Evolutionary conservation across 1,139 yeast genomes (phyloP).

Genomic region (Yamadazyma pseudoaaseri): DNA sequence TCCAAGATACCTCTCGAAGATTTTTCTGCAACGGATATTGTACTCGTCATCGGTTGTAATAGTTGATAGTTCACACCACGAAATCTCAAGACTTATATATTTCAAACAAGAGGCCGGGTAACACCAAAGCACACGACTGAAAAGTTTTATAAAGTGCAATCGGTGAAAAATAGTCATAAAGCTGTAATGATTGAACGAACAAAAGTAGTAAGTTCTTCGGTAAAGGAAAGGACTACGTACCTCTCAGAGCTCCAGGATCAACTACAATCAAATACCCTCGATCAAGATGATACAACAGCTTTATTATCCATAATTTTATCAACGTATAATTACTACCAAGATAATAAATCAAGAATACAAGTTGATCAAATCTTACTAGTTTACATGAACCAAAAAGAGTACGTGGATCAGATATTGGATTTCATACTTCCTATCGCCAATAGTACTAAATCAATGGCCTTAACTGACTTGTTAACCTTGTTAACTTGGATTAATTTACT

Average conservation of each 20-base stretch:
- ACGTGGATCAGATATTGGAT: conserved; percentile 25
- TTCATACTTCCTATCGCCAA: conserved; percentile 35
- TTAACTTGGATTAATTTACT: conserved; percentile 54
- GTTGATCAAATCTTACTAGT: conserved; percentile 18
- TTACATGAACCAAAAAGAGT: conserved; percentile 4
- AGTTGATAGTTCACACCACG: no score
- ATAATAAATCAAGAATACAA: conserved; percentile 43
- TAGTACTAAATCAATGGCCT: conserved; percentile 36
- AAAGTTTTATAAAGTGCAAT: not conserved
- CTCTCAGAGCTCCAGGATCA: conserved; percentile 18
- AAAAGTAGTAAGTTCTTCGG: conserved; percentile 23
- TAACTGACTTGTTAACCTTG: conserved; percentile 54
- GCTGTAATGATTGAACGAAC: conserved; percentile 12
- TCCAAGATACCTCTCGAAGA: no score
- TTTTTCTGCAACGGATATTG: no score
- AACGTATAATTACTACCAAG: conserved; percentile 53
- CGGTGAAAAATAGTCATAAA: not conserved
- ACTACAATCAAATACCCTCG: conserved; percentile 5
- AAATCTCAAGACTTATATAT: no score
- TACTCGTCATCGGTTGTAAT: no score
- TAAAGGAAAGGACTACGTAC: conserved; percentile 31
- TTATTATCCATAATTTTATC: conserved; percentile 36
- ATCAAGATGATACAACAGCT: conserved; percentile 7
- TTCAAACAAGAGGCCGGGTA: no score
- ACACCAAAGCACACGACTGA: not conserved